phyloP scores from a whole-genome alignment of 1,139 yeast genomes.

The Scheffersomyces stambukii region DNA sequence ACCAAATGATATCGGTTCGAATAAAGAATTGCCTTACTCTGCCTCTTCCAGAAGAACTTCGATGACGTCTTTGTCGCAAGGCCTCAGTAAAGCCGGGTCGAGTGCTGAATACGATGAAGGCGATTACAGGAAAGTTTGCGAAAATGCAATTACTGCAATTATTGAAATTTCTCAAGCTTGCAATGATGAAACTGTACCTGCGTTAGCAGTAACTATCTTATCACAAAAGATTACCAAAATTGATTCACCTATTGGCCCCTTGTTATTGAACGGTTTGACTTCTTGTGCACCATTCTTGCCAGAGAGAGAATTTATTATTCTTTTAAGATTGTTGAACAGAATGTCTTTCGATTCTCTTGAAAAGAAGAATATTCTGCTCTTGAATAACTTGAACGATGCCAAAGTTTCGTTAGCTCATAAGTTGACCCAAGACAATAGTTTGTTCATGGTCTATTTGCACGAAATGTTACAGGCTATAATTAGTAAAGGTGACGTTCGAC shows the following conservation, averaged over 20 bases:
- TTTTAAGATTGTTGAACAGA: constrained; percentile 47
- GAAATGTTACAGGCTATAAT: constrained; percentile 67
- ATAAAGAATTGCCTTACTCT: constrained; percentile 6
- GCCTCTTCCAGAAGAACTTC: constrained; percentile 17
- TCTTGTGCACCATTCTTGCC: constrained; percentile 57
- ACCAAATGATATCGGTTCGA: constrained; percentile 3
- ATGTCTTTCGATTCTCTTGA: constrained; percentile 31
- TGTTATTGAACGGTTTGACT: constrained; percentile 53
- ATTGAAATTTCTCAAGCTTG: constrained; percentile 66
- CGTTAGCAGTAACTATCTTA: constrained; percentile 75
- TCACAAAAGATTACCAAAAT: constrained; percentile 68
- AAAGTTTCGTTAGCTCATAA: constrained; percentile 51
- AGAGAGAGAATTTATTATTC: constrained; percentile 53
- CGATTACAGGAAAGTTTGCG: constrained; percentile 37
- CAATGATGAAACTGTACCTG: constrained; percentile 72
- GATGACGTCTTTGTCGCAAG: constrained; percentile 13
- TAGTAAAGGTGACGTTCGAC: constrained; percentile 79
- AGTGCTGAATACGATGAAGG: constrained; percentile 22
- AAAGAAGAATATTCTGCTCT: constrained; percentile 26
- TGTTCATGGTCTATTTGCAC: constrained; percentile 55
- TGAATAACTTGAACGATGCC: constrained; percentile 41
- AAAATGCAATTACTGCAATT: constrained; percentile 70
- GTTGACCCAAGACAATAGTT: constrained; percentile 37
- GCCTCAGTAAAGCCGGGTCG: constrained; percentile 7
- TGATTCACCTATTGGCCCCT: constrained; percentile 33